Evolutionary conservation across 192 early-diverging fungal genomes (phyloP), one percentile per base, ranked within the genome.

Genomic region (Coemansia sp.): DNA sequence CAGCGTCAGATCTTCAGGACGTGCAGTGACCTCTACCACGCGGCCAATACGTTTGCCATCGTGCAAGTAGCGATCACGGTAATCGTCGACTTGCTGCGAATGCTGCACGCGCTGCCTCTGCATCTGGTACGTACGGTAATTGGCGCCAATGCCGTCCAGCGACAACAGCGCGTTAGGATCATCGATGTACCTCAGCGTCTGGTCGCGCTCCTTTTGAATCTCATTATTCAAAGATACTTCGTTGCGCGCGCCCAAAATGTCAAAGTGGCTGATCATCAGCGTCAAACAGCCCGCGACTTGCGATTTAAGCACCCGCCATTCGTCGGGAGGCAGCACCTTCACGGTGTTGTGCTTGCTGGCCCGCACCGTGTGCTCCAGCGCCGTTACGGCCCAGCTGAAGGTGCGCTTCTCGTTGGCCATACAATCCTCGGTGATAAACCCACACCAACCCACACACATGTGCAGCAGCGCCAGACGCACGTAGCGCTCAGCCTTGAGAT

Each of bases 371-470:
- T 93, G 92, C 74, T 95, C 92, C 3, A 97, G 84, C 4, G 94
- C 95, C 50, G 88, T 76, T 40, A 97, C 90, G 4, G 91, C 90
- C 95, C 93, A 94, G 49, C 92, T 85, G 85, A 92, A 93, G 7
- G 92, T 93, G 36, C 89, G 88, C 22, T 92, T 84, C 64, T 95
- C 92, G 29, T 89, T 90, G 9, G 91, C 92, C 63, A 87, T 82
- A 72, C 93, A 93, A 69, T 96, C 92, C 66, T 92, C 89, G 38
- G 88, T 90, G 52, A 94, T 92, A 71, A 96, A 96, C 57, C 90
- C 89, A 60, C 92, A 89, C 95, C 95, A 96, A 50, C 93, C 90
- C n/a, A 93, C 92, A 13, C 91, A 86, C 62, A 96, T 86, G 4
- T 86, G 86, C 20, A 92, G 74, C 39, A 96, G 76, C 29, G 89